Conservation (phyloP, 768 basidiomycete species). For the Leccinum variicolor region DNA sequence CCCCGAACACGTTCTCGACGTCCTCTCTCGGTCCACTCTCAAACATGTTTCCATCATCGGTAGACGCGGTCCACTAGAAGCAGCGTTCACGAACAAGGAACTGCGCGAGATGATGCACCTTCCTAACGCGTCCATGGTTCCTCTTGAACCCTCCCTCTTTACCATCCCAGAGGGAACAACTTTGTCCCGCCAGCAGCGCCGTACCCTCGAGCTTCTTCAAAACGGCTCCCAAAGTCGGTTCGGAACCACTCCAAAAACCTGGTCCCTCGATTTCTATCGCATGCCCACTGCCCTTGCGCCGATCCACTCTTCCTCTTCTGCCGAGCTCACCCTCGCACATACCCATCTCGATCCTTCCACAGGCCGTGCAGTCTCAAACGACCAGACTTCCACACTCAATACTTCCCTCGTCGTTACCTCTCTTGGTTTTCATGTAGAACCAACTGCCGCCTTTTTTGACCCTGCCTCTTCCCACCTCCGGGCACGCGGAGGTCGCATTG, state of each 20-base stretch:
- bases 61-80: slow-evolving; percentile 83
- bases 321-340: slow-evolving; percentile 56
- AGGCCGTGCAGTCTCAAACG: slow-evolving; percentile 51
- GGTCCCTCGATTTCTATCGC: slow-evolving; percentile 81
- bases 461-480: slow-evolving; percentile 52
- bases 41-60: slow-evolving; percentile 80
- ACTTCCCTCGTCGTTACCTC: slow-evolving; percentile 86
- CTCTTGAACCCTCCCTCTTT: slow-evolving; percentile 49
- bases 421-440: slow-evolving; percentile 80
- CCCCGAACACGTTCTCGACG: slow-evolving; percentile 67
- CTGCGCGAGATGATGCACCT: slow-evolving; percentile 76
- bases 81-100: slow-evolving; percentile 91
- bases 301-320: slow-evolving; percentile 17
- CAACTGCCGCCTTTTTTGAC: slow-evolving; percentile 57
- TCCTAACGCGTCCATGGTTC: slow-evolving; percentile 63
- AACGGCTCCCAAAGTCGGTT: slow-evolving; percentile 55
- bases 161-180: slow-evolving; percentile 30
- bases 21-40: slow-evolving; percentile 59
- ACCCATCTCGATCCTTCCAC: slow-evolving; percentile 52
- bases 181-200: slow-evolving; percentile 61
- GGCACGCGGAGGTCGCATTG: slow-evolving; percentile 48
- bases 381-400: slow-evolving; percentile 43
- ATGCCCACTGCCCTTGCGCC: slow-evolving; percentile 53
- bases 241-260: slow-evolving; percentile 59
- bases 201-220: slow-evolving; percentile 60